phyloP scores from a whole-genome alignment of 2,329 filamentous ascomycete genomes.

The Pyrenophora teres region DNA sequence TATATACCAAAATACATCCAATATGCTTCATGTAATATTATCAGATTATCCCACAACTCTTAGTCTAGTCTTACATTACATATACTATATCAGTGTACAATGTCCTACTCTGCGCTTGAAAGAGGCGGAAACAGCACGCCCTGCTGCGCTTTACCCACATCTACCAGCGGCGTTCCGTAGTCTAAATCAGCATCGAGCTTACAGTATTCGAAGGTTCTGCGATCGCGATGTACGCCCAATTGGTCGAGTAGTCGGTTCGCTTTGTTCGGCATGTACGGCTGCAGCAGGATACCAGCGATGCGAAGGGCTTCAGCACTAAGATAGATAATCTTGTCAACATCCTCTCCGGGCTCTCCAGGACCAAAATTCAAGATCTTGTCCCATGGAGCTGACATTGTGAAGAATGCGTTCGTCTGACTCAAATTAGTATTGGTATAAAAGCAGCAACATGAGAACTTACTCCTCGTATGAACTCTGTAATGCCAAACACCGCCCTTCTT shows the following conservation, averaged over 20 bases:
- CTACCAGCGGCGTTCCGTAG: conserved; percentile 64
- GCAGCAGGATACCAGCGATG: conserved; percentile 79
- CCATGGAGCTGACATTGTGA: conserved; percentile 74
- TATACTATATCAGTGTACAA: conserved; percentile 1
- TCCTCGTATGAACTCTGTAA: conserved; percentile 35
- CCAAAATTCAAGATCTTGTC: conserved; percentile 50
- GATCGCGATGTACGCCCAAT: conserved; percentile 69
- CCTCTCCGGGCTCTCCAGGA: conserved; percentile 36
- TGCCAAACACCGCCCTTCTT: conserved; percentile 29
- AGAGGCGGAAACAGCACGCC: conserved; percentile 58
- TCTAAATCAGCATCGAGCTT: conserved; percentile 65
- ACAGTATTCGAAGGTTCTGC: conserved; percentile 68
- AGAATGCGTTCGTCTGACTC: conserved; percentile 66
- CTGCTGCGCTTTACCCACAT: conserved; percentile 50
- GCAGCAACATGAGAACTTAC: conserved; percentile 22
- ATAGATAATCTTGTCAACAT: conserved; percentile 62
- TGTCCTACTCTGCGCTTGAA: conserved; percentile 27
- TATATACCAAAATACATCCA: too few species aligned
- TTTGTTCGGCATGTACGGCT: conserved; percentile 88
- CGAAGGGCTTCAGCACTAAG: conserved; percentile 76
- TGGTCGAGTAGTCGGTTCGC: conserved; percentile 73
- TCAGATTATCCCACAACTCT: not conserved
- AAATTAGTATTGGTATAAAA: not conserved
- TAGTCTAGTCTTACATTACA: not conserved
- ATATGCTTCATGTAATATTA: too few species aligned